Evolutionary conservation across 108 stramenopile species (phyloP), one percentile per base, ranked within the genome.

Genomic region (Conticribra weissflogii): DNA sequence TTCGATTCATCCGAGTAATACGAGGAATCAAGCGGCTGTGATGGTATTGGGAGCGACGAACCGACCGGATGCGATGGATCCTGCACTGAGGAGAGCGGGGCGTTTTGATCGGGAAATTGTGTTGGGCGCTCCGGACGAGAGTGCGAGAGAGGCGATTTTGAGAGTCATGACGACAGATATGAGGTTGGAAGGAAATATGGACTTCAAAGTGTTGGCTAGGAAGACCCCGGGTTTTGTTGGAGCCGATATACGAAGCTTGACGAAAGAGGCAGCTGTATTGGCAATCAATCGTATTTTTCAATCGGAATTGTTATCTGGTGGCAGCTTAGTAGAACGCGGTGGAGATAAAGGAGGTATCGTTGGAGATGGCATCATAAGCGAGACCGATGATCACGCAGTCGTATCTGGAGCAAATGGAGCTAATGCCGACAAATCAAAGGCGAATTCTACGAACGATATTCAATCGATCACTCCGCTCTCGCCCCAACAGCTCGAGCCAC

Each of bases 31-130:
- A 31, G 64, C 81, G 41, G 57, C 96, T 2, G 99, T 99, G 19
- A 83, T 99, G 59, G 97, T 99, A 14, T 79, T 99, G 53, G 99
- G 94, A 21, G 99, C 99, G 0, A 98, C 99, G 23, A 98, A 98
- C 77, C 84, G 98, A 22, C 95, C 98, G 2, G 98, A 98, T 71
- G 86, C 93, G 23, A 89, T 99, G 56, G 99, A 99, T 71, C 61
- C 96, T 17, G 98, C 97, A 2, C 74, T 98, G 45, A 84, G 99
- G 28, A 85, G 98, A 28, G 96, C 97, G 0, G 99, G 99, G 48
- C 82, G 99, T 16, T 99, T 99, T 74, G 98, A 98, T 81, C 84
- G 97, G 29, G 98, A 99, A 81, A 97, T 99, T 53, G 63, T 87
- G 9, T 63, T 99, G 56, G 96, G 95, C 46, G 97, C 98, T 52